A percentile compares a stretch with the other conserved stretches of the same genome.
Conservation (phyloP, 2,329 filamentous ascomycete species). For the Penicillium griseofulvum region DNA sequence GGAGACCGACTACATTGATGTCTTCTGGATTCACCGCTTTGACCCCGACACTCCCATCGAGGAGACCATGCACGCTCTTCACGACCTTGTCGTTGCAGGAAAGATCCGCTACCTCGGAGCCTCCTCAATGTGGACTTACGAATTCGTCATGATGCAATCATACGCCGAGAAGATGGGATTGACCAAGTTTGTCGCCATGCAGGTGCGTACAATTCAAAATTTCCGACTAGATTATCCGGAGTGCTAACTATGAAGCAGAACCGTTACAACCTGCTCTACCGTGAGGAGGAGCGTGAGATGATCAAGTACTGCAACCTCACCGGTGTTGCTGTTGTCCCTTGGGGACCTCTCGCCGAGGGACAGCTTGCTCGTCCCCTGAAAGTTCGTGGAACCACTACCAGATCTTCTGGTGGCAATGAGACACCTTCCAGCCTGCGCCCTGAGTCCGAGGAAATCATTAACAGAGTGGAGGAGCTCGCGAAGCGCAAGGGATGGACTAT, state of each 20-base stretch:
- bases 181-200: constrained; percentile 62
- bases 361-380: constrained; percentile 3
- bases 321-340: constrained; percentile 7
- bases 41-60: constrained; percentile 48
- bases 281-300: constrained; percentile 17
- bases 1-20: constrained; percentile 50
- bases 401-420: background rate
- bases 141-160: constrained; percentile 48
- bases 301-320: constrained; percentile 4
- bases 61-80: constrained; percentile 51
- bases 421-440: background rate
- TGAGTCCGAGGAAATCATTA: constrained; percentile 12
- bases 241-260: background rate
- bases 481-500: constrained; percentile 12
- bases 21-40: constrained; percentile 52
- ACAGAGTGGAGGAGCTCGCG: constrained; percentile 11
- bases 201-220: constrained; percentile 30
- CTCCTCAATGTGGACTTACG: constrained; percentile 31
- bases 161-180: constrained; percentile 56
- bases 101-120: constrained; percentile 38
- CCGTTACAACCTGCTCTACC: constrained; percentile 7
- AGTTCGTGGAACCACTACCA: background rate
- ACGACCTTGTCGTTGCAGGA: constrained; percentile 38
- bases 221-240: constrained; percentile 8
- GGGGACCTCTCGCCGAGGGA: constrained; percentile 5